Evolutionary conservation across 805 yeast genomes (phyloP), one percentile per base, ranked within the genome.

Genomic region (Candida maris): DNA sequence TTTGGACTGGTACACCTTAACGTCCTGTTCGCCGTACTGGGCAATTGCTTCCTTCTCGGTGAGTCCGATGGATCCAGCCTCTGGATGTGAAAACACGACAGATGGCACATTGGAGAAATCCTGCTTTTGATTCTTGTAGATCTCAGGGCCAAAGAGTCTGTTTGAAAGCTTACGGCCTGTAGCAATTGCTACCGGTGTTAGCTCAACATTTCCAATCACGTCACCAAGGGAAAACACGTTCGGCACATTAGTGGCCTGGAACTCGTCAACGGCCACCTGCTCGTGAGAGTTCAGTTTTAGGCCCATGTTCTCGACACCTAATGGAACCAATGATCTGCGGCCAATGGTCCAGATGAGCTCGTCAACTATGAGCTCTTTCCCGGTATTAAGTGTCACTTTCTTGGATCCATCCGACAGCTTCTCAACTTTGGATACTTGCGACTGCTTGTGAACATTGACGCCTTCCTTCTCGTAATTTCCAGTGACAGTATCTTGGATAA

Each of bases 141-240:
- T 59, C 44, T 73, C 77, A 38, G 89, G 82, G 16, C 96, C 96
- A 59, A 91, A 93, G 42, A 93, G 67, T 60, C 99, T 77, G 68
- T 91, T 89, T 19, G 97, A 77, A 49, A 93, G 73, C 61, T 79
- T 85, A 65, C 99, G 81, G 43, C 99, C 99, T 7, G 98, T 89
- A 24, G 98, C 97, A 67, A 93, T 93, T 25, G 98, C 98, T 29
- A 88, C 97, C 6, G 99, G 99, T 3, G 99, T 93, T 53, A 93
- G 75, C 68, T 93, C 97, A 30, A 85, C 83, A 20, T 84, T 79
- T 44, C 96, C 97, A 29, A 85, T 83, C 42, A 91, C 94, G 61
- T 93, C 99, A 56, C 99, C 99, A 30, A 93, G 68, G 2, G 98
- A 82, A 59, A 73, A 86, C 46, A 93, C 71, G 59, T 78, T 73